phyloP scores from a whole-genome alignment of 352 stramenopile species.

The Phytophthora hybrid region DNA sequence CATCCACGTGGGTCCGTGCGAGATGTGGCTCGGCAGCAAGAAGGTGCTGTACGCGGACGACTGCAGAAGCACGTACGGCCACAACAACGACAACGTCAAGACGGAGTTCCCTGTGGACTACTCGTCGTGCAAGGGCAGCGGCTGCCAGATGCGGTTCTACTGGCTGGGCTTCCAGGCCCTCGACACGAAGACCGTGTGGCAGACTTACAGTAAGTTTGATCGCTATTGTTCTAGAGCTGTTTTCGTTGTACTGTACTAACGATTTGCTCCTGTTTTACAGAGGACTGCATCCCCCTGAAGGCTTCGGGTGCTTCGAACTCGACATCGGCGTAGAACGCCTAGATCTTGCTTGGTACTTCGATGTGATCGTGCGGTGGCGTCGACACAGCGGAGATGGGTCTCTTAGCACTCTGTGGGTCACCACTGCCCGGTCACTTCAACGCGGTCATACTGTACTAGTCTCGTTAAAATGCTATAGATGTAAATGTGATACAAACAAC shows the following conservation, averaged over 20 bases:
- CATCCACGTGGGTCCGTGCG: background rate
- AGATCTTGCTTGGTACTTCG: no score
- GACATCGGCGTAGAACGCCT: background rate
- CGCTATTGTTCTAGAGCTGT: no score
- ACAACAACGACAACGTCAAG: background rate
- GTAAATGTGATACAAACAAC: no score
- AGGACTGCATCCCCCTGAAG: background rate
- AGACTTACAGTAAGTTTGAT: no score
- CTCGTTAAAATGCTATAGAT: no score
- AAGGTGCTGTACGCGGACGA: background rate
- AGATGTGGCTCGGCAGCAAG: background rate
- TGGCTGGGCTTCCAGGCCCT: background rate
- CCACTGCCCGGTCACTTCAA: no score
- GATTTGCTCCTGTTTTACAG: background rate
- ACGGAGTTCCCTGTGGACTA: slow-evolving; percentile 35
- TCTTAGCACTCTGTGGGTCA: no score
- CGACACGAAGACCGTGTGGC: background rate
- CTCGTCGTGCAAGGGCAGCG: background rate
- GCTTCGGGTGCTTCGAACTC: background rate
- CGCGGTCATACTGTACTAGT: no score
- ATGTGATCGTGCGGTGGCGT: background rate
- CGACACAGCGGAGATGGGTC: background rate
- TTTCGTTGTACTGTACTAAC: background rate
- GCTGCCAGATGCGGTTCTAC: background rate
- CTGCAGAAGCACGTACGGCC: background rate